phyloP scores from a whole-genome alignment of 345 rosid genomes.

The Aethionema arabicum region DNA sequence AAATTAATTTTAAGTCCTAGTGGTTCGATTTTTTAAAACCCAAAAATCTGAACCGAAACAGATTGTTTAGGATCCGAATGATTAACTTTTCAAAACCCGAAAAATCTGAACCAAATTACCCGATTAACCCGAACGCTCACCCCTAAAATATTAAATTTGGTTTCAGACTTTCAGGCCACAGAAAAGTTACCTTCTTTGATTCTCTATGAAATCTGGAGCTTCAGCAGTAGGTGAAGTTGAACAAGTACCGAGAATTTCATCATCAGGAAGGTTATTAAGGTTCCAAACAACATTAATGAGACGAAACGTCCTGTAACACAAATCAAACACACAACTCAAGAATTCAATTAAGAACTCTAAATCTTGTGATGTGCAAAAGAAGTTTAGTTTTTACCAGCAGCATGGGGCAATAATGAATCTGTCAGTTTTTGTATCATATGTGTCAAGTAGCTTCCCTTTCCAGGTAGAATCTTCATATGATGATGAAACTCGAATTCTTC shows the following conservation, averaged over 20 bases:
- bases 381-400: constrained; percentile 53
- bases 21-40: too few relatives aligned
- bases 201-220: constrained; percentile 78
- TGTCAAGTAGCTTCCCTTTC: constrained; percentile 73
- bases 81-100: too few relatives aligned
- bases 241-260: constrained; percentile 53
- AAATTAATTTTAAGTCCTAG: too few relatives aligned
- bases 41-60: too few relatives aligned
- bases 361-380: neutral
- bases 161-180: too few relatives aligned
- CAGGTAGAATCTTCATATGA: constrained; percentile 57
- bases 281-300: constrained; percentile 35
- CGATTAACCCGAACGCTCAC: too few relatives aligned
- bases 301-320: constrained; percentile 52
- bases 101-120: too few relatives aligned
- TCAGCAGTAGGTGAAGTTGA: constrained; percentile 91
- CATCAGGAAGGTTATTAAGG: constrained; percentile 49
- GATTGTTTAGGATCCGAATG: too few relatives aligned
- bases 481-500: constrained; percentile 67
- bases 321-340: neutral
- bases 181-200: constrained; percentile 48
- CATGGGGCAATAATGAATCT: constrained; percentile 69
- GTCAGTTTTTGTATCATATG: constrained; percentile 72
- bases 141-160: too few relatives aligned
- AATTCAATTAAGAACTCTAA: neutral